Evolutionary conservation across 2,329 filamentous ascomycete genomes (phyloP), one percentile per base, ranked within the genome.

Genomic region (Talaromyces sp.): DNA sequence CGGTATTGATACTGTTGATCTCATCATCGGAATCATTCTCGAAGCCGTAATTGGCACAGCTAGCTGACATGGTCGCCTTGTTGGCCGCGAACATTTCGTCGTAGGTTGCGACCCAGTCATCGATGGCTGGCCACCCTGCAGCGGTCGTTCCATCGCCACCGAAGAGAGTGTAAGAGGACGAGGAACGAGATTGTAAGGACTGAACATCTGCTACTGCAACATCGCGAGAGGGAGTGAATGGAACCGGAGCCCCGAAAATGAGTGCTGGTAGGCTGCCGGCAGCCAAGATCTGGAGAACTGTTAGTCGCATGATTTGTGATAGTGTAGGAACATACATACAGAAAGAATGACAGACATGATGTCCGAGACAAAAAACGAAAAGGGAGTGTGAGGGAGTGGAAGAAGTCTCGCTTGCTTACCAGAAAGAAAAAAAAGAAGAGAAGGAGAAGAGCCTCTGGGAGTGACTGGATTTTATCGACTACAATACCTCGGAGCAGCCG

Each of bases 101-200:
- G 31, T 60, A 63, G 23, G 39, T 55, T 39, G 56, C 42, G 6
- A 73, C 67, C 72, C 73, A 76, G 37, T 66, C 59, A 58, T 64
- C 58, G 31, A 65, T 63, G 16, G 65, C 60, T 4, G 74, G 74
- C 74, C 74, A 76, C 37, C 72, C 72, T 16, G 67, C 70, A 5
- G 60, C 46, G 35, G 48, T 33, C 2, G 21, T 12, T 11, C 62
- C 62, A 60, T 63, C 40, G 58, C 62, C 62, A 56, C 62, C 58
- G 35, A 63, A 63, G 37, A 63, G 23, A 48, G 58, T 60, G 42
- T 63, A 63, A 11, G 62, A 12, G 35, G 25, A 42, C 21, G 61
- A 25, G 7, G 58, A 37, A n/a, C 62, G 62, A 52, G 35, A 39
- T 18, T 44, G 14, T 21, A 63, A 60, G 23, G 62, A 63, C 18